phyloP scores from a whole-genome alignment of 31 red algal genomes.

The Porphyra umbilicalis region DNA sequence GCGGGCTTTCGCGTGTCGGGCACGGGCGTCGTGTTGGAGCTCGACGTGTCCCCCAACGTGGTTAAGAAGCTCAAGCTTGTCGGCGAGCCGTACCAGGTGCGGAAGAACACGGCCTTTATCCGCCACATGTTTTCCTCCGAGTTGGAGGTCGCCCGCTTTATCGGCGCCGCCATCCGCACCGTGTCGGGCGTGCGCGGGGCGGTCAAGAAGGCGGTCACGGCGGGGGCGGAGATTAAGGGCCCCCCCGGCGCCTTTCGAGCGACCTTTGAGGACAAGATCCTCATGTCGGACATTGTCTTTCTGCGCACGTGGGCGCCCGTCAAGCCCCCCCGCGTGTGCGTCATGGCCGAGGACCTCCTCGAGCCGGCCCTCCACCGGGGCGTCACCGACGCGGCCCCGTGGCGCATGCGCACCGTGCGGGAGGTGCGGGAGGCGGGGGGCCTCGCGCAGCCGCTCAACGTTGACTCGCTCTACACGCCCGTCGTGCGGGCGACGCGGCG shows the following conservation, averaged over 20 bases:
- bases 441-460: constrained; percentile 61
- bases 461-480: constrained; percentile 81
- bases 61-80: constrained; percentile 99
- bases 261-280: constrained; percentile 95
- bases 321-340: constrained; percentile 60
- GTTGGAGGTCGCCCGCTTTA: constrained; percentile 87
- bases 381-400: constrained; percentile 33
- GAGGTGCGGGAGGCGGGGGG: constrained; percentile 80
- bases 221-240: constrained; percentile 36
- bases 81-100: constrained; percentile 85
- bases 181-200: constrained; percentile 91
- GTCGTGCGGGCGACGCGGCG: constrained; percentile 54
- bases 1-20: constrained; percentile 79
- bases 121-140: constrained; percentile 99
- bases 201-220: constrained; percentile 82
- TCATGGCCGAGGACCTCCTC: constrained; percentile 57
- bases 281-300: constrained; percentile 97
- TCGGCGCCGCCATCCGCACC: constrained; percentile 90
- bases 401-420: constrained; percentile 94
- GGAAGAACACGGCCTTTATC: constrained; percentile 99
- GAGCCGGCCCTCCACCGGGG: constrained; percentile 18
- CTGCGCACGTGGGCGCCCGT: constrained; percentile 96
- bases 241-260: constrained; percentile 97
- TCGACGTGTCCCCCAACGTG: constrained; percentile 57
- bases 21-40: constrained; percentile 84